Conservation (phyloP, 306 rosid genomes). For the Citrullus colocynthis region DNA sequence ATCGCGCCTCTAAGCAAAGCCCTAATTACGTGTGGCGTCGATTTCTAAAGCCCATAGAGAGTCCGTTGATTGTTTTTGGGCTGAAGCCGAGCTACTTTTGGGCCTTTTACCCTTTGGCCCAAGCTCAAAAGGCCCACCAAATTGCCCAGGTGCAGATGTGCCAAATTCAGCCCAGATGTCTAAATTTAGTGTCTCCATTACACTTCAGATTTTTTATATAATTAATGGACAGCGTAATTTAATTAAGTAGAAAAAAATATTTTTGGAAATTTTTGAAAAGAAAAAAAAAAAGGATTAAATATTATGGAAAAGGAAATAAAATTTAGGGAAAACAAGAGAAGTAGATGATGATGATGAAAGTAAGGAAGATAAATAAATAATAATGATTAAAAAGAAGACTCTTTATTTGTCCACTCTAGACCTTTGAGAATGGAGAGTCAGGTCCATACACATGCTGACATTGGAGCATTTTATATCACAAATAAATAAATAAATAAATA, state of each 20-base stretch:
- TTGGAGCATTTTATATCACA: not conserved
- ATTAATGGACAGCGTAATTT: not conserved
- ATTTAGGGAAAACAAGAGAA: not conserved
- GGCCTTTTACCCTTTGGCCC: not conserved
- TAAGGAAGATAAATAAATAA: not conserved
- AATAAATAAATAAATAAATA: not conserved
- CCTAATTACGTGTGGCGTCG: not conserved
- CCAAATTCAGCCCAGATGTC: not conserved
- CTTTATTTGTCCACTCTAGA: not conserved
- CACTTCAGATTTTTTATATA: too few relatives aligned
- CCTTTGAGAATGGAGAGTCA: not conserved
- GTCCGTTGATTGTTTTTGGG: not conserved
- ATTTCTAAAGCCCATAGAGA: not conserved
- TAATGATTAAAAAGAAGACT: not conserved
- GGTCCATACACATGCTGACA: slow-evolving; percentile 2
- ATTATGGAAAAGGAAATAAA: not conserved
- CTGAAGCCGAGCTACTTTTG: not conserved
- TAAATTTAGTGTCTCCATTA: not conserved
- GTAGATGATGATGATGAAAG: not conserved
- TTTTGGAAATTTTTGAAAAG: not conserved
- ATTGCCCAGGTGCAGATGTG: not conserved
- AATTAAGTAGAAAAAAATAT: not conserved
- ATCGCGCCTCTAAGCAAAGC: not conserved
- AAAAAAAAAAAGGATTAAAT: not conserved
- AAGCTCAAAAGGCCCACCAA: not conserved